These are phyloP conservation scores for Macroventuria anomochaeta DNA, from an alignment of 2,329 filamentous ascomycete genomes.

Conservation along the genomic window DNA sequence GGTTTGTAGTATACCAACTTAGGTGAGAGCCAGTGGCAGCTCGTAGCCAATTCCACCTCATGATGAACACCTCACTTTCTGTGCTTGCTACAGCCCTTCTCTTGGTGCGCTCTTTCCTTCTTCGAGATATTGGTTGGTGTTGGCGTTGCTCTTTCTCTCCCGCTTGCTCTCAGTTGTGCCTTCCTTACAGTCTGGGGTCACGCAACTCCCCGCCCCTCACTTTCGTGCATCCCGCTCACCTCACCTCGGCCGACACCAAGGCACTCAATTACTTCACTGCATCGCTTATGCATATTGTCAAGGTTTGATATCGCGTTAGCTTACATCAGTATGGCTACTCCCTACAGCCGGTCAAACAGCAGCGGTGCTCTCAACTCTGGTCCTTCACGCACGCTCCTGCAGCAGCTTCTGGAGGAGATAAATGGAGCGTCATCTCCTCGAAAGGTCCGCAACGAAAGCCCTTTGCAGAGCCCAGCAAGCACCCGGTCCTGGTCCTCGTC, in stretches of 20 bases:
- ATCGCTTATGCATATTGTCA: slow-evolving; percentile 25
- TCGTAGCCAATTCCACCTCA: slow-evolving; percentile 35
- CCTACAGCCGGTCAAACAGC: slow-evolving; percentile 18
- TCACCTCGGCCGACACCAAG: slow-evolving; percentile 6
- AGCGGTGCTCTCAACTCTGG: slow-evolving; percentile 11
- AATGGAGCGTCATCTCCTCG: slow-evolving; percentile 9
- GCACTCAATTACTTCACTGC: slow-evolving; percentile 15
- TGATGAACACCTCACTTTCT: slow-evolving; percentile 25
- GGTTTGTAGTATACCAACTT: slow-evolving; percentile 43
- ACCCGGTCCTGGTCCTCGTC: slow-evolving; percentile 9
- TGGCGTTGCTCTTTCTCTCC: background rate
- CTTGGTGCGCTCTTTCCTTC: background rate
- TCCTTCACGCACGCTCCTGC: slow-evolving; percentile 30
- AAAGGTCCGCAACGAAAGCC: background rate
- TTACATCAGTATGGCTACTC: slow-evolving; percentile 37
- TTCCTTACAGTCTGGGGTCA: background rate
- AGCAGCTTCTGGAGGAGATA: slow-evolving; percentile 39
- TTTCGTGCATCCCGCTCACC: slow-evolving; percentile 9
- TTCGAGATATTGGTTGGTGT: background rate
- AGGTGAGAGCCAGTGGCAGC: slow-evolving; percentile 38
- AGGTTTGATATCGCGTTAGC: slow-evolving; percentile 21
- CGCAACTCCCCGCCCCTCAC: background rate
- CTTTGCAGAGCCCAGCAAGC: background rate
- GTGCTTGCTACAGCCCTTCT: no score
- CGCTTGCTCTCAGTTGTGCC: background rate